These are phyloP conservation scores for Geotrichum macrosporum DNA, from an alignment of 1,139 yeast genomes.

Conservation along the genomic window DNA sequence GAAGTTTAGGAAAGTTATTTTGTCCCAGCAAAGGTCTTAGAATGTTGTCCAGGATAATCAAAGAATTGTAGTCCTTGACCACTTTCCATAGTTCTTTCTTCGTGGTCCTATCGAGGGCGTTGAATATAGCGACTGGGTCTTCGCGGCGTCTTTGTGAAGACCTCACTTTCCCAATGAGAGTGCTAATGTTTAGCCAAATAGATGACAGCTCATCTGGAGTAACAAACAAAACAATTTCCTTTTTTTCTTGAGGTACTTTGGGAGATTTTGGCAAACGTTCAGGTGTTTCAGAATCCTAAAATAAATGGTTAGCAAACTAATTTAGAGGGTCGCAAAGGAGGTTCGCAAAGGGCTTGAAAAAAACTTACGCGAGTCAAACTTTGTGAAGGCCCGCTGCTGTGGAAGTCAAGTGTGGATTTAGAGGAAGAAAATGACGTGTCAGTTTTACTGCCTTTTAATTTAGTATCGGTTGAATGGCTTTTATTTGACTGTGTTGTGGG, in stretches of 20 bases:
- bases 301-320: not conserved
- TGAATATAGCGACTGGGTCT: conserved; percentile 58
- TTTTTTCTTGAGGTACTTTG: not conserved
- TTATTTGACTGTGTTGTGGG: not conserved
- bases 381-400: conserved; percentile 1
- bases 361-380: conserved; percentile 10
- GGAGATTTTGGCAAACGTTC: conserved; percentile 8
- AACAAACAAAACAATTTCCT: conserved; percentile 44
- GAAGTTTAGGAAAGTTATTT: conserved; percentile 53
- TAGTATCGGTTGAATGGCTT: not conserved
- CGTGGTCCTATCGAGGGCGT: conserved; percentile 55
- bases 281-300: not conserved
- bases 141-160: conserved; percentile 40
- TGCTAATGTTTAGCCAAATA: conserved; percentile 55
- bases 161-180: conserved; percentile 43
- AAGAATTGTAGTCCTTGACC: conserved; percentile 54
- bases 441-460: not conserved
- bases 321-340: no score
- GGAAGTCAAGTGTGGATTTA: conserved; percentile 7
- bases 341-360: no score
- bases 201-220: conserved; percentile 66
- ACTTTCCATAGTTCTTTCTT: conserved; percentile 70
- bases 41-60: conserved; percentile 53
- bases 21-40: conserved; percentile 48
- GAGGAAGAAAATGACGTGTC: not conserved